phyloP scores from a whole-genome alignment of 306 rosid species.

The Calophaca sinica region DNA sequence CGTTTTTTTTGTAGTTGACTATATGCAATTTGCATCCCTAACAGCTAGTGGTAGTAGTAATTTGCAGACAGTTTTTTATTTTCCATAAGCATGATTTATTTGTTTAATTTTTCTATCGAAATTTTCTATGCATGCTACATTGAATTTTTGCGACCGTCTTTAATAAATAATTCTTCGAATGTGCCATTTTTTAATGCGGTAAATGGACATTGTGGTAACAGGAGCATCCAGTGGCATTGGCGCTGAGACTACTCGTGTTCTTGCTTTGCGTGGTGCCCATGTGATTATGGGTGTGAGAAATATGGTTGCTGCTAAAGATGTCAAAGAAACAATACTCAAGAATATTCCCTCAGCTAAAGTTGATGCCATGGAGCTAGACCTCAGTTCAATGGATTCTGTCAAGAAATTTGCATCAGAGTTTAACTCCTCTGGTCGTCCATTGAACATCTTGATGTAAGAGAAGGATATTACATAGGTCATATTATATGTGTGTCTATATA shows the following conservation, averaged over 20 bases:
- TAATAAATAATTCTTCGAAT: background rate
- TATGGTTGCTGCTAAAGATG: constrained; percentile 63
- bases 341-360: constrained; percentile 80
- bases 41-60: background rate
- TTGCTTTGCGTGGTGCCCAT: constrained; percentile 86
- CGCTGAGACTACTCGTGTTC: constrained; percentile 83
- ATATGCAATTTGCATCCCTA: background rate
- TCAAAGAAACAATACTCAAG: constrained; percentile 69
- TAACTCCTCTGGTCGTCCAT: constrained; percentile 71
- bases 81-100: background rate
- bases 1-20: constrained; percentile 6
- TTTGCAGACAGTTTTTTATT: background rate
- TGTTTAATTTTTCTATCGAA: background rate
- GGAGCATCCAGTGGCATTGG: constrained; percentile 98
- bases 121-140: too few species aligned
- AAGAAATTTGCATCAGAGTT: constrained; percentile 79
- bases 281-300: constrained; percentile 91
- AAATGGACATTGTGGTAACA: constrained; percentile 51
- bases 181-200: constrained; percentile 17
- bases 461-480: constrained; percentile 8
- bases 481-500: background rate
- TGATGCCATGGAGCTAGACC: constrained; percentile 87
- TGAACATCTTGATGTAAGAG: constrained; percentile 89
- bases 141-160: constrained; percentile 19
- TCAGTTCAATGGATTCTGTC: constrained; percentile 76